These are phyloP conservation scores for Penicillium fimorum DNA, from an alignment of 495 filamentous ascomycete genomes.

Conservation along the genomic window DNA sequence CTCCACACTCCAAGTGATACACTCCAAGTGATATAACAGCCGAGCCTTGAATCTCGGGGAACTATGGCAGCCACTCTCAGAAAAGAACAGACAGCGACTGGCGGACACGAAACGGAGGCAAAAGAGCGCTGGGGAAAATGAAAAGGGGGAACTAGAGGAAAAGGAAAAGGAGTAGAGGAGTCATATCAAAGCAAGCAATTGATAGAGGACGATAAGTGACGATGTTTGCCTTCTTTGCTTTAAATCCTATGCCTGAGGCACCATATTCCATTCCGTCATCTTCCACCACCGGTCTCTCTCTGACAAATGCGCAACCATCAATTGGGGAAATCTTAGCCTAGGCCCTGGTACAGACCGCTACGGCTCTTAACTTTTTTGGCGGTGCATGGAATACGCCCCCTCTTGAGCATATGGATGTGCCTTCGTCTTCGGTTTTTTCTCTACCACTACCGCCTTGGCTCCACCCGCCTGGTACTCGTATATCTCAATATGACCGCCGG, in stretches of 20 bases:
- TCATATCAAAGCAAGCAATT: constrained; percentile 4
- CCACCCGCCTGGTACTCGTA: constrained; percentile 35
- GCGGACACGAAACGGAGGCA: background rate
- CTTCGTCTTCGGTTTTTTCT: constrained; percentile 39
- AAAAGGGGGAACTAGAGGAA: constrained; percentile 11
- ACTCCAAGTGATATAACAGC: constrained; percentile 23
- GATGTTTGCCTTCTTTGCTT: constrained; percentile 29
- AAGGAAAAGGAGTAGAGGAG: constrained; percentile 8
- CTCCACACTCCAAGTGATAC: too few relatives aligned
- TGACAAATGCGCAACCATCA: constrained; percentile 15
- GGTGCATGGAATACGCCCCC: constrained; percentile 15
- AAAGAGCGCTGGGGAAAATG: constrained; percentile 3
- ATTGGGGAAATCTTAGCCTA: background rate
- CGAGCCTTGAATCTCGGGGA: constrained; percentile 14
- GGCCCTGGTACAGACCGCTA: background rate
- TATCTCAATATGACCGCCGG: constrained; percentile 37
- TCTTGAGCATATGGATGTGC: constrained; percentile 32
- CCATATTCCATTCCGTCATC: constrained; percentile 6
- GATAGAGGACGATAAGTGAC: constrained; percentile 25
- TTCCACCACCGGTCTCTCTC: constrained; percentile 2
- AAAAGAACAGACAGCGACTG: background rate
- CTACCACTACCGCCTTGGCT: constrained; percentile 43
- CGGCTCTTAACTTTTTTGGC: background rate
- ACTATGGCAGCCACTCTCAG: background rate
- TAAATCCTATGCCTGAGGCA: constrained; percentile 2